Evolutionary conservation across 2,329 filamentous ascomycete species (phyloP), one percentile per base, ranked within the genome.

Genomic region (Exophiala aquamarina): DNA sequence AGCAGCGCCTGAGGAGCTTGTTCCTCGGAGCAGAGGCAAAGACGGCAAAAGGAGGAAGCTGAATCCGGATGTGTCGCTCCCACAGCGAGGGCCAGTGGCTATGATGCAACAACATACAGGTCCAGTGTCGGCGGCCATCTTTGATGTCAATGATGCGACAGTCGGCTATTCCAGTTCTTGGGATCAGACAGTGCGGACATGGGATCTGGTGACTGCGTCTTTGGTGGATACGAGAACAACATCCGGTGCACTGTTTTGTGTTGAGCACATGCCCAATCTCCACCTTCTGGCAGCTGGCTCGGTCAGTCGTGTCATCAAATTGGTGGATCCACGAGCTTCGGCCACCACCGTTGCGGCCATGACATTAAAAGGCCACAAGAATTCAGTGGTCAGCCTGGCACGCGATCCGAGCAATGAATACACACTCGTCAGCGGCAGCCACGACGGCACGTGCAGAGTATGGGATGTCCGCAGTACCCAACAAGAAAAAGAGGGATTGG

Each of bases 141-240:
- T 98, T 73, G 89, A 95, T 68, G 85, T 85, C 3, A 77, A 82
- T 44, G 92, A 97, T 69, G 71, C 83, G 9, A 95, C 89, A 11
- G 89, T 96, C 32, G 92, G 87, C 37, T 97, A 98, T 75, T 92
- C 89, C 1, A 83, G 84, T 17, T 95, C 90, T 14, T 87, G 88
- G 72, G 94, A 98, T 72, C 91, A 95, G 74, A 87, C 87, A 1
- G 75, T 97, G 59, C 85, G 86, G 55, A 97, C 93, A 0, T 87
- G 95, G 72, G 93, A 98, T 72, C 78, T 98, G 37, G 84, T 90
- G 0, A 96, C 92, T 1, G 77, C 81, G 44, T 74, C 76, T 20
- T 80, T 88, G 49, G 89, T 97, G 33, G 88, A 89, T 63, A 89
- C 88, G 3, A 78, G 93, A 47, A 87, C 87, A 1, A 93, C 90